phyloP scores from a whole-genome alignment of 352 stramenopile genomes.

The Globisporangium splendens region DNA sequence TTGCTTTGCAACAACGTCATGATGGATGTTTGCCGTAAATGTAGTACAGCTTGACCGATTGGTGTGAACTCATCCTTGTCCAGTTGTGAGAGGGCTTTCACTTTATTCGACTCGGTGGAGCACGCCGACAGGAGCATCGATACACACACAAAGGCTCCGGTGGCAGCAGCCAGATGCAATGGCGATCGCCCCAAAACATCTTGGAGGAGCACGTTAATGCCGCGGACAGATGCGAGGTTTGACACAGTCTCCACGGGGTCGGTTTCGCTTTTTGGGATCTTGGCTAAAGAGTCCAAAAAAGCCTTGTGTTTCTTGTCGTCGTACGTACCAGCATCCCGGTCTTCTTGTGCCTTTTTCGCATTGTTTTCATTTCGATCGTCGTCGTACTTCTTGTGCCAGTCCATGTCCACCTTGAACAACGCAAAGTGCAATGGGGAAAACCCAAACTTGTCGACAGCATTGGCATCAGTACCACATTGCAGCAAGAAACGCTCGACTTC shows the following conservation, averaged over 20 bases:
- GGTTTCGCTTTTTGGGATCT: conserved; percentile 38
- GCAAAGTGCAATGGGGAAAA: conserved; percentile 65
- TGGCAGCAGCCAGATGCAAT: conserved; percentile 67
- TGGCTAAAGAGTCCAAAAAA: conserved; percentile 35
- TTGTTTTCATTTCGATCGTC: conserved; percentile 22
- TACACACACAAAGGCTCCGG: conserved; percentile 68
- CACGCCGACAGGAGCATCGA: conserved; percentile 51
- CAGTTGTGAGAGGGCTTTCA: conserved; percentile 26
- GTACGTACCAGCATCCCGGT: conserved; percentile 38
- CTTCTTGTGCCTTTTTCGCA: conserved; percentile 18
- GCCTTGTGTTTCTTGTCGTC: conserved; percentile 41
- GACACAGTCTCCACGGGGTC: conserved; percentile 79
- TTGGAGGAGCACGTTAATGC: conserved; percentile 30
- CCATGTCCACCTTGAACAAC: conserved; percentile 60
- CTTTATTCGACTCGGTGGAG: conserved; percentile 19
- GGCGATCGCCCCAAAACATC: conserved; percentile 56
- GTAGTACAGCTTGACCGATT: conserved; percentile 45
- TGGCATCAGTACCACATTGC: conserved; percentile 45
- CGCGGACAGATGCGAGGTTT: conserved; percentile 50
- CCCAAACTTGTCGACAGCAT: conserved; percentile 53
- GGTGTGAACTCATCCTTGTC: conserved; percentile 53
- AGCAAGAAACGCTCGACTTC: conserved; percentile 73
- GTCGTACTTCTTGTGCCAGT: conserved; percentile 64
- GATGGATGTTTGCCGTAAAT: conserved; percentile 69
- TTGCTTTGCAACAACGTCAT: conserved; percentile 71